These are phyloP conservation scores for Neurospora sp. DNA, from an alignment of 495 filamentous ascomycete species.

Conservation along the genomic window DNA sequence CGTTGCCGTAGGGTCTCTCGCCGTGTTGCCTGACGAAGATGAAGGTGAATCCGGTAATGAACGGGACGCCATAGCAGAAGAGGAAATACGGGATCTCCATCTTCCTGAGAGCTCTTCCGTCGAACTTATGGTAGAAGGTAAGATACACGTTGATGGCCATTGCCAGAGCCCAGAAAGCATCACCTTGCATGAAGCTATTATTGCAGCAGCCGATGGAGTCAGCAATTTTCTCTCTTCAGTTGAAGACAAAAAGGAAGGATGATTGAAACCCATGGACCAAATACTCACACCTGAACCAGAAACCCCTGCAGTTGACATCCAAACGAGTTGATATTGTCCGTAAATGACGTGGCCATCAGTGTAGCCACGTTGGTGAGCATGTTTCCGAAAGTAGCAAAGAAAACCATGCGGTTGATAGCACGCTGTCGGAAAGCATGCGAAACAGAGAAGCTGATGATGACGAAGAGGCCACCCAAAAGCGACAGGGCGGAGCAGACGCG, in stretches of 20 bases:
- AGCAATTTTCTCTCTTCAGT: background rate
- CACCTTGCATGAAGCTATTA: constrained; percentile 63
- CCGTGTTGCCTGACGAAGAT: constrained; percentile 46
- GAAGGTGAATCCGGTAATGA: constrained; percentile 57
- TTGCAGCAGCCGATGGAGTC: background rate
- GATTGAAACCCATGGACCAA: background rate
- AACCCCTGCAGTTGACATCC: constrained; percentile 72
- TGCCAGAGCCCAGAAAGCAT: constrained; percentile 69
- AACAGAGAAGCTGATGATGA: constrained; percentile 58
- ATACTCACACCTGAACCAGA: constrained; percentile 55
- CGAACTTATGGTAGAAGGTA: constrained; percentile 72
- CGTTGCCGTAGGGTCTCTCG: constrained; percentile 62
- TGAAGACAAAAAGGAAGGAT: background rate
- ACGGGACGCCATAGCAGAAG: constrained; percentile 66
- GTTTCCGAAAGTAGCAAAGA: constrained; percentile 79
- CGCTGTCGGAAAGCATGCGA: constrained; percentile 53
- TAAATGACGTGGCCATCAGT: constrained; percentile 53
- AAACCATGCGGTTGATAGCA: constrained; percentile 78
- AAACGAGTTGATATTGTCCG: constrained; percentile 32
- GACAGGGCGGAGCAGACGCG: constrained; percentile 60
- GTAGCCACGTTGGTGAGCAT: constrained; percentile 72
- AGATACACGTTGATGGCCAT: constrained; percentile 87
- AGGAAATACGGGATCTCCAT: constrained; percentile 67
- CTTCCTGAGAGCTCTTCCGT: constrained; percentile 50
- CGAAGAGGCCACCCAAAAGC: constrained; percentile 58